Evolutionary conservation across 371 early-diverging fungal genomes (phyloP), one percentile per base, ranked within the genome.

Genomic region (Mortierella sp.): DNA sequence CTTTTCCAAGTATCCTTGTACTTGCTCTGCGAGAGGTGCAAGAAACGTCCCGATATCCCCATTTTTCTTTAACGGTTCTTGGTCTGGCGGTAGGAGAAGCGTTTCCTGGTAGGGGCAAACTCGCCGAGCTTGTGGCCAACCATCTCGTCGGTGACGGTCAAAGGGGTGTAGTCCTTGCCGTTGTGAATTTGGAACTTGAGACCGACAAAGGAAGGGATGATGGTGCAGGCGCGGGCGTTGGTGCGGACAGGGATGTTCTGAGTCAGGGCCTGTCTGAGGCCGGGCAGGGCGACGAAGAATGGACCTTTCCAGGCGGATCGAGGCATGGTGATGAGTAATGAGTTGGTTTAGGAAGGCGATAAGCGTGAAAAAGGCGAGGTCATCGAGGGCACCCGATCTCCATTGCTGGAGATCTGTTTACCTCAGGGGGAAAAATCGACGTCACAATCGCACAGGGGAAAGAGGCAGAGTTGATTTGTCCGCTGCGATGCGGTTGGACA

Each of bases 261-360:
- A 16, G 83, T 85, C 74, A 88, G 69, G 14, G 88, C 88, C 72
- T 88, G 87, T 28, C 69, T 82, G 37, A 90, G 82, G 64, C 88
- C 88, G 44, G 83, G 84, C 73, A 77, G 94, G n/a, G 95, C 93
- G 37, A 95, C 95, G 82, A 97, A 95, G 89, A 93, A 97, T 48
- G 97, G 98, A 79, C 98, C 98, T 91, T 98, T 98, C 99, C 99
- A 99, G 74, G 94, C 94, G 53, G 98, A 93, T 83, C 98, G 96
- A 78, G 86, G 74, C 86, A 85, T 83, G 67, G n/a, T 16, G 51
- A 55, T 72, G 55, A 51, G 61, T 26, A n/a, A 10, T 55, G 19
- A 51, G 44, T 0, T 44, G 55, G 43, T 31, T n/a, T 34, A 59
- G 73, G 19, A 50, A 54, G 77, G 44, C 71, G 71, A 73, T 40